Evolutionary conservation across 1,284 basidiomycete genomes (phyloP), one percentile per base, ranked within the genome.

Genomic region (Hortiboletus rubellus): DNA sequence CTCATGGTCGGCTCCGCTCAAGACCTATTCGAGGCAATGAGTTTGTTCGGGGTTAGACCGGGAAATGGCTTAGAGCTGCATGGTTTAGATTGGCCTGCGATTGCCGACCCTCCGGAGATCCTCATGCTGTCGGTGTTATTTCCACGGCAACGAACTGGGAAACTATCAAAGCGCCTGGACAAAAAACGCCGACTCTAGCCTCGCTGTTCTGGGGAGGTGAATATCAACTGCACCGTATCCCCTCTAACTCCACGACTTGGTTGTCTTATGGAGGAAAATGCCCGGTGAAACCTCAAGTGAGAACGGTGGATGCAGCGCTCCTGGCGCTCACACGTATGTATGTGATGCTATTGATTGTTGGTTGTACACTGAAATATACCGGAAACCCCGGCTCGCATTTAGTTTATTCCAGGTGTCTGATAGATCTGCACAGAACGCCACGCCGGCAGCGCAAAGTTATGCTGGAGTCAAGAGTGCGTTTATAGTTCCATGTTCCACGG

Each of bases 31-130:
- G 31, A 30, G 33, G 45, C 40, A 31, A 34, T n/a, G 37, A 15
- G 24, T 42, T 34, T n/a, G 2, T 38, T 61, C 68, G 68, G 68
- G 11, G 54, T 58, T 69, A 67, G 63, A 69, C 57, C 61, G 69
- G 65, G 22, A 50, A 41, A 47, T 38, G 22, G 38, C 7, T 17
- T 37, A 17, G 37, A 44, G 22, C 18, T 49, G 27, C 27, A 31
- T 27, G 27, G 27, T 43, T 17, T 14, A 18, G n/a, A 40, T 15
- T 2, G 22, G 22, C 24, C 22, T 46, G 37, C 6, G n/a, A 45
- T 27, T 18, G n/a, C 30, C 38, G 36, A 37, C 7, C n/a, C 33
- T 40, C 44, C 31, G 22, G 40, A 56, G 43, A 34, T 15, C 33
- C 24, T n/a, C 45, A 54, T 12, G 36, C 17, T n/a, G 22, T 36